Percentiles rank a stretch among this genome's conserved stretches.
phyloP scores from a whole-genome alignment of 139 green algal genomes.

The Medakamo hakoo region DNA sequence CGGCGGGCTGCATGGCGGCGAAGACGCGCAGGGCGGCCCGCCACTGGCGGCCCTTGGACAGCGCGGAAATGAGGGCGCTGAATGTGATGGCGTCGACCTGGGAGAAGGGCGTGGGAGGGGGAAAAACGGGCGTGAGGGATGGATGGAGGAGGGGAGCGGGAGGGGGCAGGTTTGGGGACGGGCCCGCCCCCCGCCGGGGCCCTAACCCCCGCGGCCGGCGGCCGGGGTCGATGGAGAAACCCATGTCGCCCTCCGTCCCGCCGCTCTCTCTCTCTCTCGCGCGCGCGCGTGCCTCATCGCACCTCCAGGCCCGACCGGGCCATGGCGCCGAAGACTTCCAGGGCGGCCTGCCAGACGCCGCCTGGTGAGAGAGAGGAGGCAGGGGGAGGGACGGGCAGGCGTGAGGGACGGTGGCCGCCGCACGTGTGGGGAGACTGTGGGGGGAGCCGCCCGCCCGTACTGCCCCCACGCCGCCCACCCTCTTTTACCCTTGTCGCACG shows the following conservation, averaged over 20 bases:
- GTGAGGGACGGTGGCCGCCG: too few relatives aligned
- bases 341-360: background rate
- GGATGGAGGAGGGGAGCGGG: too few relatives aligned
- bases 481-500: conserved; percentile 81
- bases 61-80: conserved; percentile 57
- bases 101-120: too few relatives aligned
- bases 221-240: too few relatives aligned
- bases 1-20: conserved; percentile 29
- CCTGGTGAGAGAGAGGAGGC: background rate
- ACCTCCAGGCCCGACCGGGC: conserved; percentile 33
- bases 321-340: conserved; percentile 60
- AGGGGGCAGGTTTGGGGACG: too few relatives aligned
- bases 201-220: too few relatives aligned
- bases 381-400: background rate
- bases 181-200: too few relatives aligned
- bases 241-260: too few relatives aligned
- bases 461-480: conserved; percentile 19
- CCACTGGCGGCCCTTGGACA: conserved; percentile 75
- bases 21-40: conserved; percentile 32
- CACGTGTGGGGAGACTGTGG: too few relatives aligned
- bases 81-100: conserved; percentile 85
- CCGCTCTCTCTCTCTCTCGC: too few relatives aligned
- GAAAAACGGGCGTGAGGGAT: too few relatives aligned
- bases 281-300: too few relatives aligned
- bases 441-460: background rate